Evolutionary conservation across 1,284 basidiomycete genomes (phyloP).

Genomic region (Cerrena zonata): DNA sequence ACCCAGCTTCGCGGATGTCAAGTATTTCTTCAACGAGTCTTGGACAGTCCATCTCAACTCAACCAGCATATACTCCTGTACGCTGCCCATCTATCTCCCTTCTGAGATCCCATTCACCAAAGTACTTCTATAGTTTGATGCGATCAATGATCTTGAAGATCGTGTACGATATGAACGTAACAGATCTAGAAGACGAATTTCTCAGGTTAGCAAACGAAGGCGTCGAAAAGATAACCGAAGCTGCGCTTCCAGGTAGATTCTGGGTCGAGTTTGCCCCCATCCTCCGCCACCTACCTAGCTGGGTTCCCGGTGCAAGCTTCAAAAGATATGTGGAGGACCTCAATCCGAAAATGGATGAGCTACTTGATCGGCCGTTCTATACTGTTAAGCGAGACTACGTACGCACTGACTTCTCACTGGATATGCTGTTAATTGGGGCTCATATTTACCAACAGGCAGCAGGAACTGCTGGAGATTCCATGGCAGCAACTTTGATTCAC

Average conservation of each 20-base stretch:
- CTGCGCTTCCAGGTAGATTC: constrained; percentile 9
- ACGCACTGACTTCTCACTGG: too few species aligned
- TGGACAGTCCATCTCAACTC: not conserved
- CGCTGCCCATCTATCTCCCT: not conserved
- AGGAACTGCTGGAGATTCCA: too few species aligned
- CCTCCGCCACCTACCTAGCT: constrained; percentile 11
- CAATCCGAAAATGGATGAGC: not conserved
- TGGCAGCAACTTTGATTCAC: too few species aligned
- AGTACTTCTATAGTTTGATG: not conserved
- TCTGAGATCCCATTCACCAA: not conserved
- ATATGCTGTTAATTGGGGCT: too few species aligned
- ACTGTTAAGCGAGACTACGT: constrained; percentile 5
- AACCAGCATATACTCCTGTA: not conserved
- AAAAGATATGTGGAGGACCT: constrained; percentile 2
- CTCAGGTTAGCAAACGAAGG: not conserved
- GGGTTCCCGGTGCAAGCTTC: constrained; percentile 13
- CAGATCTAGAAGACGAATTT: constrained; percentile 14
- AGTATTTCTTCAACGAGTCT: too few species aligned
- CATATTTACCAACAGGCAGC: too few species aligned
- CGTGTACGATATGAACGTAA: constrained; percentile 17
- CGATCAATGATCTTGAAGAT: constrained; percentile 16
- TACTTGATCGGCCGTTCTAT: constrained; percentile 3
- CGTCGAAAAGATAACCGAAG: too few species aligned
- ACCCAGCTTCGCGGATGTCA: too few species aligned
- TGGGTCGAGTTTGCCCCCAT: constrained; percentile 12